A percentile compares a stretch with the other conserved stretches of the same genome.
Conservation (phyloP, 1,284 basidiomycete species). For the Puccinia horiana region DNA sequence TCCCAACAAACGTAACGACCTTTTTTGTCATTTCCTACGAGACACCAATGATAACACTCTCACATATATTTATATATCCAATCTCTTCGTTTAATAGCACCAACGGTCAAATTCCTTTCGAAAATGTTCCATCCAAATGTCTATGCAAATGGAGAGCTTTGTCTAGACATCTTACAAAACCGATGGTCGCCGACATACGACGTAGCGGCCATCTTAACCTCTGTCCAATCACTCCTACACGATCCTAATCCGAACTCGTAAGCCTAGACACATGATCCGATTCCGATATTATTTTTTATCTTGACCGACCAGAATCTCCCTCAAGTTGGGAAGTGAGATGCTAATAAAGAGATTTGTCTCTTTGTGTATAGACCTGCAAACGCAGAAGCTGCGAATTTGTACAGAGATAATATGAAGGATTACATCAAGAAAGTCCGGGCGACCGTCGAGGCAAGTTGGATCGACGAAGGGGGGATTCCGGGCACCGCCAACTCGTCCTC, state of each 20-base stretch:
- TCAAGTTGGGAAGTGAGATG: no score
- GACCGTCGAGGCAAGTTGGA: constrained; percentile 58
- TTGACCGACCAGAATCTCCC: no score
- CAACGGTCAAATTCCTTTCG: constrained; percentile 92
- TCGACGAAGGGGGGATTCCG: constrained; percentile 54
- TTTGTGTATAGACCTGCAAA: constrained; percentile 77
- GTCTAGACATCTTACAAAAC: constrained; percentile 96
- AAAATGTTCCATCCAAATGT: constrained; percentile 99
- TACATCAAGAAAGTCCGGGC: constrained; percentile 88
- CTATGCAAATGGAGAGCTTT: constrained; percentile 95
- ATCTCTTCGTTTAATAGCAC: constrained; percentile 61
- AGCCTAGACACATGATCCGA: no score
- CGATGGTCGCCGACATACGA: constrained; percentile 98
- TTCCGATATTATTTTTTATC: no score
- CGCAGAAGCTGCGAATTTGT: constrained; percentile 92
- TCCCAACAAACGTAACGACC: constrained; percentile 75
- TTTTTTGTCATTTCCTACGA: no score
- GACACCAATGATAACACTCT: no score
- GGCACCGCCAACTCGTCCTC: constrained; percentile 28
- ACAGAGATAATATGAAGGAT: constrained; percentile 98
- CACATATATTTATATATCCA: no score
- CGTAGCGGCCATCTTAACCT: constrained; percentile 94
- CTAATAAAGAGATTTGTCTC: no score
- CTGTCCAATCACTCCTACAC: constrained; percentile 89
- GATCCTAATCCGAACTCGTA: constrained; percentile 90